A percentile compares a stretch with the other conserved stretches of the same genome.
Evolutionary conservation across 2,329 filamentous ascomycete species (phyloP).

Genomic region (Atkinsonella texensis): DNA sequence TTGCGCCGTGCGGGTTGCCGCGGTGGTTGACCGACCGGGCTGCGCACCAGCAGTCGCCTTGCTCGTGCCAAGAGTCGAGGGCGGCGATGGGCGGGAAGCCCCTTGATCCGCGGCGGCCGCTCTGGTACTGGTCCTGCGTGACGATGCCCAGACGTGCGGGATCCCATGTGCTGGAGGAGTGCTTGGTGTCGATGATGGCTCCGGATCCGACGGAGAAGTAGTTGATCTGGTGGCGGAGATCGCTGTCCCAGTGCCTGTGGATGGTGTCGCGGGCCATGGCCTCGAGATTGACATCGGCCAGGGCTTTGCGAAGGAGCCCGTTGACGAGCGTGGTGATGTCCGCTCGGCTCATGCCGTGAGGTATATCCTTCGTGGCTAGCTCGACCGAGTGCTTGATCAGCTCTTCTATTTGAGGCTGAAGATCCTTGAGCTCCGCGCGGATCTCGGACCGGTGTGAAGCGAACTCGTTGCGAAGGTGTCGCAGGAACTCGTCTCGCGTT

Average conservation of each 20-base stretch:
- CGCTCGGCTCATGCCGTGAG: conserved; percentile 22
- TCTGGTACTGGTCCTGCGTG: conserved; percentile 6
- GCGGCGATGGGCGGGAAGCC: conserved; percentile 37
- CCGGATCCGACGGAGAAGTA: conserved; percentile 58
- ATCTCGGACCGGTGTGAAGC: conserved; percentile 26
- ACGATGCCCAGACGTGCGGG: conserved; percentile 12
- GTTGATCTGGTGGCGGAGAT: conserved; percentile 51
- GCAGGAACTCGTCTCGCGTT: conserved; percentile 36
- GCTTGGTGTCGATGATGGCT: conserved; percentile 46
- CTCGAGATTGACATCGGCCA: conserved; percentile 34
- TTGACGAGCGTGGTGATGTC: conserved; percentile 32
- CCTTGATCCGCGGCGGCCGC: conserved; percentile 11
- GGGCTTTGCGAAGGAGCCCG: conserved; percentile 27
- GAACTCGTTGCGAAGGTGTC: conserved; percentile 28
- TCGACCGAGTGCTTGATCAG: conserved; percentile 21
- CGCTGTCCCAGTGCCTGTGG: conserved; percentile 27
- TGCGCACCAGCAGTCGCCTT: conserved; percentile 83
- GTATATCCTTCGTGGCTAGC: conserved; percentile 13
- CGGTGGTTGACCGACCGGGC: conserved; percentile 28
- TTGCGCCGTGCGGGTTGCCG: conserved; percentile 40
- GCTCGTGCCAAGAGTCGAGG: conserved; percentile 58
- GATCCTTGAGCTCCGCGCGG: conserved; percentile 25
- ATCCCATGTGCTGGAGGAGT: conserved; percentile 48
- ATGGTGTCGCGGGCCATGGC: conserved; percentile 35
- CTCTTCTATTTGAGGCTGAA: conserved; percentile 23